Percentiles rank a stretch among this genome's conserved stretches.
These are phyloP conservation scores for Mimosa pudica DNA, from an alignment of 306 rosid species.

Conservation along the genomic window DNA sequence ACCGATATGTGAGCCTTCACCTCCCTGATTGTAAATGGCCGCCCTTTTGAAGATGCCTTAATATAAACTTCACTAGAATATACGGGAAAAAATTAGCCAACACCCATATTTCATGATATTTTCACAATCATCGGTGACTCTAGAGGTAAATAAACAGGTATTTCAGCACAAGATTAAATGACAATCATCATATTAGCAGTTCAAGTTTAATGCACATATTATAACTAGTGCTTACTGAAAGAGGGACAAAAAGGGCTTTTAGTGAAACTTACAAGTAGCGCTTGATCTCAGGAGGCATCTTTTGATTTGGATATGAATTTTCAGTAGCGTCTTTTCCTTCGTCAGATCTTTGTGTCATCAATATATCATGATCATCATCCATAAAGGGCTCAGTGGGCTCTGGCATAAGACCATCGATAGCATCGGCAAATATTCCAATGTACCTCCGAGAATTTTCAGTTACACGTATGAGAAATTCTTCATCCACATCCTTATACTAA, in stretches of 20 bases:
- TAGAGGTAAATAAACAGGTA: neutral
- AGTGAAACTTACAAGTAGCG: constrained; percentile 73
- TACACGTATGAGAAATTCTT: constrained; percentile 79
- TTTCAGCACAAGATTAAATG: neutral
- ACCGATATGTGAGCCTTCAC: constrained; percentile 93
- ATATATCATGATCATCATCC: constrained; percentile 93
- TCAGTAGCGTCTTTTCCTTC: constrained; percentile 76
- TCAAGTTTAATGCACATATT: neutral
- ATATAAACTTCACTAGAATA: constrained; percentile 87
- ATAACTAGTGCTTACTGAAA: neutral
- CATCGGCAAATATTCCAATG: constrained; percentile 10
- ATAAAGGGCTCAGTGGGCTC: constrained; percentile 66
- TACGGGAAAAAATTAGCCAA: constrained; percentile 16
- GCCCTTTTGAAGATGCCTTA: constrained; percentile 82
- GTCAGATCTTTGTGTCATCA: constrained; percentile 94
- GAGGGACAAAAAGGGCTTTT: neutral
- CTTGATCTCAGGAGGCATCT: constrained; percentile 49
- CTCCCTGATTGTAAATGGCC: constrained; percentile 92
- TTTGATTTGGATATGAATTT: constrained; percentile 78
- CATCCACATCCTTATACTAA: constrained; percentile 80
- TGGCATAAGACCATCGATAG: constrained; percentile 20
- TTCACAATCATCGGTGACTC: neutral
- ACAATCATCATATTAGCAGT: too few species aligned
- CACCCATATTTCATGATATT: neutral
- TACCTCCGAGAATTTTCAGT: constrained; percentile 79